These are phyloP conservation scores for Brassica incana DNA, from an alignment of 345 rosid species.

Conservation along the genomic window DNA sequence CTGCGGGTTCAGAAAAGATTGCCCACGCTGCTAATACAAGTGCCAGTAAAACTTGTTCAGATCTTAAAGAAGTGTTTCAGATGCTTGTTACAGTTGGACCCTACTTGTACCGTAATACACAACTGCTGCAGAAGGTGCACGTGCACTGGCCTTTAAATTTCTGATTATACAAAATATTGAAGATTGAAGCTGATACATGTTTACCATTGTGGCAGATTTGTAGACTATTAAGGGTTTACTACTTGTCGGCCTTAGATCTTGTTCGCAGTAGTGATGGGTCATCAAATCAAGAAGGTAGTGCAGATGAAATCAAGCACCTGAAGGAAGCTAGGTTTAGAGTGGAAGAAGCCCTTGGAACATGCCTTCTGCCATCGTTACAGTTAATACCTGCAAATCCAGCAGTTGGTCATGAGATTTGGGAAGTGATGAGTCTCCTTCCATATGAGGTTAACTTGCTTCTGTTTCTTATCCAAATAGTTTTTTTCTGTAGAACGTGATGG, in stretches of 20 bases:
- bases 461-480: constrained; percentile 28
- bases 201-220: constrained; percentile 65
- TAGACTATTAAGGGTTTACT: constrained; percentile 79
- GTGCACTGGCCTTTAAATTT: constrained; percentile 6
- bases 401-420: constrained; percentile 99
- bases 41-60: constrained; percentile 44
- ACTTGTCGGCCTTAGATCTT: constrained; percentile 71
- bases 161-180: constrained; percentile 1
- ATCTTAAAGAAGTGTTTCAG: constrained; percentile 89
- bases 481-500: constrained; percentile 29
- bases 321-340: constrained; percentile 89
- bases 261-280: constrained; percentile 47
- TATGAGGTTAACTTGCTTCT: constrained; percentile 71
- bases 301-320: constrained; percentile 47
- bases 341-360: constrained; percentile 91
- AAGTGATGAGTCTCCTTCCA: constrained; percentile 93
- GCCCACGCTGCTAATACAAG: constrained; percentile 46
- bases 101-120: constrained; percentile 78
- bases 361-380: constrained; percentile 92
- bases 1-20: constrained; percentile 40
- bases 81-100: constrained; percentile 91
- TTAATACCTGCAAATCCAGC: constrained; percentile 99
- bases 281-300: constrained; percentile 45
- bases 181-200: constrained; percentile 22
- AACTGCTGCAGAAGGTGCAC: constrained; percentile 88